Evolutionary conservation across 495 filamentous ascomycete genomes (phyloP).

Genomic region (Penicillium bialowiezense): DNA sequence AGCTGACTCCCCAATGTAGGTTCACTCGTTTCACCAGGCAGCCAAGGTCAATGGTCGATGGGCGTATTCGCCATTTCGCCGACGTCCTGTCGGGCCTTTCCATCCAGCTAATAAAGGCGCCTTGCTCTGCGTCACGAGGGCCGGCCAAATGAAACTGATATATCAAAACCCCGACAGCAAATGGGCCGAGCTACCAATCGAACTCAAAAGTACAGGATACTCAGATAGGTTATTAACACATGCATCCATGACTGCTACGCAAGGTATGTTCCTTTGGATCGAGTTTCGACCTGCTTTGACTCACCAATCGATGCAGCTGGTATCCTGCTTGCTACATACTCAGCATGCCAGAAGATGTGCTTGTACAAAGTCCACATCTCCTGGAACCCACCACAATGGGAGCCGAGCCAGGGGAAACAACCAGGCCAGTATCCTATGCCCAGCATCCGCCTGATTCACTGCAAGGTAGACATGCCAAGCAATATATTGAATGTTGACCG

Average conservation of each 20-base stretch:
- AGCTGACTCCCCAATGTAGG: slow-evolving; percentile 24
- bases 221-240: slow-evolving; percentile 75
- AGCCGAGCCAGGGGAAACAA: slow-evolving; percentile 32
- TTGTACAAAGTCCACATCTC: slow-evolving; percentile 57
- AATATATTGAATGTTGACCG: slow-evolving; percentile 27
- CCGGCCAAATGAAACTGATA: slow-evolving; percentile 65
- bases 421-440: slow-evolving; percentile 40
- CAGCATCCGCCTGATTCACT: slow-evolving; percentile 39
- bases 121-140: slow-evolving; percentile 66
- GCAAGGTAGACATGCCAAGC: slow-evolving; percentile 40
- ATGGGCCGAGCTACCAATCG: slow-evolving; percentile 63
- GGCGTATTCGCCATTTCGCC: slow-evolving; percentile 47
- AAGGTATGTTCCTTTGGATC: slow-evolving; percentile 40
- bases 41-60: slow-evolving; percentile 50
- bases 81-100: slow-evolving; percentile 57
- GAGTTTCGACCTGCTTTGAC: background rate
- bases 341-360: slow-evolving; percentile 62
- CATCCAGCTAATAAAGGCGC: slow-evolving; percentile 67
- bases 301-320: slow-evolving; percentile 32
- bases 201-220: slow-evolving; percentile 66
- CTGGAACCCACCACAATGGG: slow-evolving; percentile 44
- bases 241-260: slow-evolving; percentile 73
- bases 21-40: slow-evolving; percentile 52
- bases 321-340: slow-evolving; percentile 64
- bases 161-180: slow-evolving; percentile 66